Evolutionary conservation across 2,329 filamentous ascomycete species (phyloP).

Genomic region (Nemania sp.): DNA sequence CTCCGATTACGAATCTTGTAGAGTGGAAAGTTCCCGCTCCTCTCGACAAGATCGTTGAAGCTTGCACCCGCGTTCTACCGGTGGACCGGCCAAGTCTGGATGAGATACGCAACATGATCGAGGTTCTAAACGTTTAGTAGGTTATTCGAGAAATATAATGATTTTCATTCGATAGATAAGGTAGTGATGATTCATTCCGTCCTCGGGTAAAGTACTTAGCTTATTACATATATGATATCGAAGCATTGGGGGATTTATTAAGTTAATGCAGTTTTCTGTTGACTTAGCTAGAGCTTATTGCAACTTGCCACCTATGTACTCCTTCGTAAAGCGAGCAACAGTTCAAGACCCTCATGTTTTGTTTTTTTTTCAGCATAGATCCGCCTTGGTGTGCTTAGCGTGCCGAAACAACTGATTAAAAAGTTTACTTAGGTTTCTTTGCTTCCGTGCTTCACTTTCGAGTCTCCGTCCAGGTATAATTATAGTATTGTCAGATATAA

Average conservation of each 20-base stretch:
- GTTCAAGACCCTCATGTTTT: neutral
- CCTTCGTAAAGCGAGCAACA: neutral
- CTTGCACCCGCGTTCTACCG: constrained; percentile 2
- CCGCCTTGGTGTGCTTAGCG: neutral
- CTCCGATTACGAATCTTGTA: constrained; percentile 5
- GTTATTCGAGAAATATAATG: neutral
- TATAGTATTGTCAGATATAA: constrained; percentile 8
- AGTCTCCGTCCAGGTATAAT: constrained; percentile 7
- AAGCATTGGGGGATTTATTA: neutral
- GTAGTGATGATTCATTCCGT: constrained; percentile 4
- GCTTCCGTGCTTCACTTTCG: neutral
- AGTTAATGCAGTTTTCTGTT: neutral
- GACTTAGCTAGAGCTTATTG: neutral
- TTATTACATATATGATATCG: constrained; percentile 4
- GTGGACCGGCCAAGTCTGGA: constrained; percentile 5
- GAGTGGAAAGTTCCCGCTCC: constrained; percentile 11
- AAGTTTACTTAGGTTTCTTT: neutral
- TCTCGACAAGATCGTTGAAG: constrained; percentile 6
- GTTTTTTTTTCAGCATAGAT: neutral
- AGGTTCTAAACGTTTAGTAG: neutral
- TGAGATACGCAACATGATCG: constrained; percentile 6
- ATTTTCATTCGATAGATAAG: constrained; percentile 3
- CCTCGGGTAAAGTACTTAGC: constrained; percentile 1
- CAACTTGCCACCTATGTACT: neutral
- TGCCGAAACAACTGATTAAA: neutral